Conservation (phyloP, 371 early-diverging fungal genomes). For the Mortierella sp. region DNA sequence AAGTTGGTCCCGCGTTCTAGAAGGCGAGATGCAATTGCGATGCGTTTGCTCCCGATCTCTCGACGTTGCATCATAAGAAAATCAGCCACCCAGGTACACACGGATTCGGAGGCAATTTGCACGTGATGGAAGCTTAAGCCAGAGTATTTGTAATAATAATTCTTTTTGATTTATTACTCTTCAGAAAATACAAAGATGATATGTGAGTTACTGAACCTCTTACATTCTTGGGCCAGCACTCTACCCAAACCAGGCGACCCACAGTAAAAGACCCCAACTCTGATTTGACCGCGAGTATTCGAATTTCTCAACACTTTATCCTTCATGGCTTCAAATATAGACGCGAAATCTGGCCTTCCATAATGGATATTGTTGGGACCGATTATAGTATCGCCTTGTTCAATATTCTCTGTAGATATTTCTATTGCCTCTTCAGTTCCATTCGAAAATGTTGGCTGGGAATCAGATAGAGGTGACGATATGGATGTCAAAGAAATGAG, state of each 20-base stretch:
- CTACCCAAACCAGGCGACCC: slow-evolving; percentile 66
- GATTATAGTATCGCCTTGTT: slow-evolving; percentile 65
- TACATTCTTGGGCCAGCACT: slow-evolving; percentile 52
- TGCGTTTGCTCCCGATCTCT: not conserved
- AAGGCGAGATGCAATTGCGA: not conserved
- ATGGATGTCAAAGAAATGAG: slow-evolving; percentile 34
- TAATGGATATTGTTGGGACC: slow-evolving; percentile 64
- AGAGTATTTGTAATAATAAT: too few relatives aligned
- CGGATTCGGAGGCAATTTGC: not conserved
- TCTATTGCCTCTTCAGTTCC: slow-evolving; percentile 26
- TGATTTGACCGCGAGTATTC: not conserved
- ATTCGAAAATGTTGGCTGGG: not conserved
- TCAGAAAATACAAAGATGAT: slow-evolving; percentile 32
- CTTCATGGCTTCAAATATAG: slow-evolving; percentile 60
- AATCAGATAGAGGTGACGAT: slow-evolving; percentile 14
- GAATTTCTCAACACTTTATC: slow-evolving; percentile 27
- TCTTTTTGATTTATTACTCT: slow-evolving; percentile 16
- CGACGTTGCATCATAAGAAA: not conserved
- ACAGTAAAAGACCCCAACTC: slow-evolving; percentile 77
- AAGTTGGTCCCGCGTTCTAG: not conserved
- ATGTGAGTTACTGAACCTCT: slow-evolving; percentile 13
- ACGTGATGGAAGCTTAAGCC: too few relatives aligned
- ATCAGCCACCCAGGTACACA: not conserved
- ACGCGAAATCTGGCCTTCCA: slow-evolving; percentile 67
- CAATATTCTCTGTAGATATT: slow-evolving; percentile 61